These are phyloP conservation scores for Nicotiana rustica DNA, from an alignment of 305 asterid species.

Conservation along the genomic window DNA sequence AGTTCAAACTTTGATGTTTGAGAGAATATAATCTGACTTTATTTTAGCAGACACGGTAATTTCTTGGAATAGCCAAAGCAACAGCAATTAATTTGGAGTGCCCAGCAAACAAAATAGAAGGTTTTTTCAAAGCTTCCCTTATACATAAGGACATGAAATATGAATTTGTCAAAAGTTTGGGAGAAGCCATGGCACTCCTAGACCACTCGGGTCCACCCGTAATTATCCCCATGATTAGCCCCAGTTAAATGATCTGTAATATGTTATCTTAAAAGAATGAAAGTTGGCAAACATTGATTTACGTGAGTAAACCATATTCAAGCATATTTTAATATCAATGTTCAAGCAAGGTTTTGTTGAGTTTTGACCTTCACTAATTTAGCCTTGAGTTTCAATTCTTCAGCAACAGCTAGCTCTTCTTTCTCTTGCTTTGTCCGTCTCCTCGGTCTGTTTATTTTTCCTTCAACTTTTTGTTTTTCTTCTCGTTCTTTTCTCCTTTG, in stretches of 20 bases:
- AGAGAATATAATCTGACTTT: background rate
- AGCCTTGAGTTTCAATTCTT: conserved; percentile 76
- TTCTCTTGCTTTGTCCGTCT: conserved; percentile 70
- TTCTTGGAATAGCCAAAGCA: background rate
- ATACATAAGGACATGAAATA: background rate
- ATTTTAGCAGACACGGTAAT: background rate
- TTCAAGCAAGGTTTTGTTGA: background rate
- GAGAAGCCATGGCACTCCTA: background rate
- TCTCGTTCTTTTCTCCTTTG: conserved; percentile 63
- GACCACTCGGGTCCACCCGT: background rate
- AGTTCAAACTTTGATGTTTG: conserved; percentile 22
- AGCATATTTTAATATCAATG: background rate
- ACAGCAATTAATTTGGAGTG: background rate
- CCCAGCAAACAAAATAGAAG: background rate
- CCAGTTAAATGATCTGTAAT: conserved; percentile 3
- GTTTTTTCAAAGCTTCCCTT: background rate
- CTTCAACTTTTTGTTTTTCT: conserved; percentile 52
- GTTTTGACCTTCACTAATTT: conserved; percentile 73
- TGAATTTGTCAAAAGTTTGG: background rate
- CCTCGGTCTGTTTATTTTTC: conserved; percentile 47
- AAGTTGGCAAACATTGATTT: background rate
- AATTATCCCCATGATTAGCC: background rate
- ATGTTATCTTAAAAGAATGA: background rate
- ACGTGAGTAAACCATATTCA: background rate
- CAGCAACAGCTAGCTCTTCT: conserved; percentile 61